Conservation (phyloP, 2,329 filamentous ascomycete genomes). For the Ilyonectria mors-panacis region DNA sequence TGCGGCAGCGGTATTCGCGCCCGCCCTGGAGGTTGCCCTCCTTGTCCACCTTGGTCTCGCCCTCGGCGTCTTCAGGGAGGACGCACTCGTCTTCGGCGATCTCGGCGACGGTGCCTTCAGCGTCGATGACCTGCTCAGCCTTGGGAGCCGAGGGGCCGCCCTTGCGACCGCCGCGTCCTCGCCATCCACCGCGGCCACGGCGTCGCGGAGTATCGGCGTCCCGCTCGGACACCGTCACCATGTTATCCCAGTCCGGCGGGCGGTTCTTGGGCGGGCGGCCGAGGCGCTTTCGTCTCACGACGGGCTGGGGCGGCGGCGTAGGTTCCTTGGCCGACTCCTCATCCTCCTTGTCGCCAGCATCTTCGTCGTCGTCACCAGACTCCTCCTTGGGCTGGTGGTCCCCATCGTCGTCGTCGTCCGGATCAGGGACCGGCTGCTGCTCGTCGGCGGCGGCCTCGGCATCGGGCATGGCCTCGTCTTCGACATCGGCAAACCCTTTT, state of each 20-base stretch:
- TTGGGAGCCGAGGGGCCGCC: constrained; percentile 82
- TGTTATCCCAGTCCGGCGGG: constrained; percentile 82
- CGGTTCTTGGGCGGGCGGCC: constrained; percentile 89
- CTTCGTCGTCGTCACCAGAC: constrained; percentile 57
- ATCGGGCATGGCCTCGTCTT: constrained; percentile 51
- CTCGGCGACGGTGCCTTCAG: constrained; percentile 92
- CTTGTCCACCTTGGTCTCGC: constrained; percentile 95
- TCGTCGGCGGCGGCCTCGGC: constrained; percentile 51
- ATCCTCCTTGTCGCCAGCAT: constrained; percentile 55
- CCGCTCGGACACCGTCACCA: constrained; percentile 69
- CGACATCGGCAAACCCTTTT: constrained; percentile 58
- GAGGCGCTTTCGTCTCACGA: constrained; percentile 82
- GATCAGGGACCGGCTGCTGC: constrained; percentile 58
- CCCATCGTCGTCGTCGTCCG: constrained; percentile 57
- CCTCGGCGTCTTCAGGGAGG: constrained; percentile 87
- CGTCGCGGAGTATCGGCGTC: constrained; percentile 73
- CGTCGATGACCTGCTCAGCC: constrained; percentile 89
- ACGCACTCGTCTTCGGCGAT: constrained; percentile 94
- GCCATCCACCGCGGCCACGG: constrained; percentile 80
- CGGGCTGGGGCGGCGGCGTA: constrained; percentile 70
- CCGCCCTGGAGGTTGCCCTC: constrained; percentile 85
- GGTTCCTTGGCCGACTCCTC: constrained; percentile 67
- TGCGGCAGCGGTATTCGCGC: constrained; percentile 94
- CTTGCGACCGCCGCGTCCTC: constrained; percentile 74
- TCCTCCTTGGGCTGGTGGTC: constrained; percentile 70